phyloP scores from a whole-genome alignment of 2,329 filamentous ascomycete genomes.

The Cercospora berteroae region DNA sequence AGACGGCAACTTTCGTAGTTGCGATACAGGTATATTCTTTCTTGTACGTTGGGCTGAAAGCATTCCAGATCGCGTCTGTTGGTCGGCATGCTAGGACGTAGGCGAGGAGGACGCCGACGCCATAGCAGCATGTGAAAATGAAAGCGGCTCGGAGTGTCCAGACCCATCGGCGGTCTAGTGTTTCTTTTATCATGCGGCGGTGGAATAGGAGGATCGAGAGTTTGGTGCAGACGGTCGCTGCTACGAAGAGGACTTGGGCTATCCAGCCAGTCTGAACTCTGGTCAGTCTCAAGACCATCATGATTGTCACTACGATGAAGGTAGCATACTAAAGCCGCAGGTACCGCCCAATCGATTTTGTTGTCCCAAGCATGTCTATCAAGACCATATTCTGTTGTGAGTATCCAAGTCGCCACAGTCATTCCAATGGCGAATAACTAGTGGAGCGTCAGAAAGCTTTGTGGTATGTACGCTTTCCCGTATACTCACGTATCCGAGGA shows the following conservation, averaged over 20 bases:
- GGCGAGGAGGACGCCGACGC: slow-evolving; percentile 21
- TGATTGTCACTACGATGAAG: not conserved
- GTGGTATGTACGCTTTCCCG: not conserved
- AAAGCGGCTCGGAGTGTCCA: slow-evolving; percentile 27
- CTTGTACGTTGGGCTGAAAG: slow-evolving; percentile 19
- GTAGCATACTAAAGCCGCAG: slow-evolving; percentile 24
- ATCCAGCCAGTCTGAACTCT: slow-evolving; percentile 23
- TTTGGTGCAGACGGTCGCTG: slow-evolving; percentile 28
- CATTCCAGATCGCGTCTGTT: slow-evolving; percentile 28
- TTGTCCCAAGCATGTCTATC: slow-evolving; percentile 32
- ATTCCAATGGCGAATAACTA: slow-evolving; percentile 26
- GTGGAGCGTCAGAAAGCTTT: not conserved
- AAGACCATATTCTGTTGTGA: slow-evolving; percentile 17
- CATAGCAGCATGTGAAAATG: slow-evolving; percentile 25
- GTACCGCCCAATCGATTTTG: slow-evolving; percentile 12
- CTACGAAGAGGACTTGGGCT: slow-evolving; percentile 29
- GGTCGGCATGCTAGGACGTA: slow-evolving; percentile 28
- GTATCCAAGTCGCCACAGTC: slow-evolving; percentile 23
- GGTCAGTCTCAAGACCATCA: not conserved
- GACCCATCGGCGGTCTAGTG: slow-evolving; percentile 22
- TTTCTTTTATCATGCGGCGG: slow-evolving; percentile 28
- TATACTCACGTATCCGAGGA: slow-evolving; percentile 24
- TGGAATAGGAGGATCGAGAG: slow-evolving; percentile 33
- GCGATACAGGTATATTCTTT: slow-evolving; percentile 22
- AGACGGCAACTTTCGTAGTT: slow-evolving; percentile 10